Evolutionary conservation across 169 alveolate species (phyloP).

Genomic region (Eimeria maxima): DNA sequence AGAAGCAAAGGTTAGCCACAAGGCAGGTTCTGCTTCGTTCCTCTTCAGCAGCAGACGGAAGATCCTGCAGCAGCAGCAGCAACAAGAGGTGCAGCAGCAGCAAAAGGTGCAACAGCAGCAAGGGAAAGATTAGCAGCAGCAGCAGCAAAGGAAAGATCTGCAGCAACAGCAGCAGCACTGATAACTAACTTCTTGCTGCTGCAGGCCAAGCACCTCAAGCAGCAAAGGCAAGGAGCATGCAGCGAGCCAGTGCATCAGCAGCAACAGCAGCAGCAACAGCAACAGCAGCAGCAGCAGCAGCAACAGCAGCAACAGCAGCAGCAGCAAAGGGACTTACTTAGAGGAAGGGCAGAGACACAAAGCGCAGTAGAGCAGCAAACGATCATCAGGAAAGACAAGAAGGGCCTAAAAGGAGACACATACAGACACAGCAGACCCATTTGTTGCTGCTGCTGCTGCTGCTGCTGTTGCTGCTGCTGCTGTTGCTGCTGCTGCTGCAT

Average conservation of each 20-base stretch:
- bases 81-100: neutral
- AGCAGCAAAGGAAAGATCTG: neutral
- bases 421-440: neutral
- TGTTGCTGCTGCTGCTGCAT: neutral
- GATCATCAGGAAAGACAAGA: slow-evolving; percentile 31
- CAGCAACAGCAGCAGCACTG: no score
- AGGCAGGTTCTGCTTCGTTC: slow-evolving; percentile 51
- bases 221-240: neutral
- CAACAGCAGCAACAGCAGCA: neutral
- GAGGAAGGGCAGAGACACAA: slow-evolving; percentile 45
- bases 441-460: neutral
- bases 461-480: neutral
- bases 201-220: no score
- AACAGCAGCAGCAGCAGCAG: neutral
- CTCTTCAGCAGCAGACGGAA: slow-evolving; percentile 52
- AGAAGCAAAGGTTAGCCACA: slow-evolving; percentile 32
- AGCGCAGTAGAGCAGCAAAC: slow-evolving; percentile 15
- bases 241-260: neutral
- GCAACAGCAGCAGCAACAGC: neutral
- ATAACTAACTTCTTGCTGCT: no score
- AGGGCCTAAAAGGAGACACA: slow-evolving; percentile 20
- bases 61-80: slow-evolving; percentile 42
- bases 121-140: neutral
- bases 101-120: neutral
- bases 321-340: slow-evolving; percentile 3